Percentiles rank a stretch among this genome's conserved stretches.
Evolutionary conservation across 306 rosid species (phyloP).

Genomic region (Cicer judaicum): DNA sequence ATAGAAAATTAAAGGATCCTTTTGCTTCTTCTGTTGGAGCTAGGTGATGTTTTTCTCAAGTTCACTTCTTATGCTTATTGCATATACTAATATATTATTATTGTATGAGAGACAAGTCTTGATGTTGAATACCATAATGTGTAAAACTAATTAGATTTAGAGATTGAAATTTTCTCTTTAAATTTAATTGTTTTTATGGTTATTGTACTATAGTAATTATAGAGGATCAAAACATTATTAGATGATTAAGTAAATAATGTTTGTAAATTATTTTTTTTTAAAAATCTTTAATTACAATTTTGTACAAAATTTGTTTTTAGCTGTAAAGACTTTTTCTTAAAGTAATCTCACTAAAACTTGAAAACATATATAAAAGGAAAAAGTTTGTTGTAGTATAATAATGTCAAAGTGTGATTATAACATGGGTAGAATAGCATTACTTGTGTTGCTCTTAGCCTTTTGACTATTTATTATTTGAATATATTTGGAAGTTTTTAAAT

Average conservation of each 20-base stretch:
- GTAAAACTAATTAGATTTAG: no score
- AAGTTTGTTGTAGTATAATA: conserved; percentile 9
- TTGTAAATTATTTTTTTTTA: background rate
- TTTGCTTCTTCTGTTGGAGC: conserved; percentile 42
- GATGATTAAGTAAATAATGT: conserved; percentile 37
- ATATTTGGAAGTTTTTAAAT: background rate
- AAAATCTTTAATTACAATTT: background rate
- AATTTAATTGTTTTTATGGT: no score
- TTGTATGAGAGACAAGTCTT: background rate
- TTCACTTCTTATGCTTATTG: conserved; percentile 29
- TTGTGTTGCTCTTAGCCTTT: conserved; percentile 17
- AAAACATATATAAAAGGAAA: background rate
- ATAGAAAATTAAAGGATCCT: background rate
- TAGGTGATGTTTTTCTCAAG: conserved; percentile 38
- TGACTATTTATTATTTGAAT: background rate
- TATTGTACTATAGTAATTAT: no score
- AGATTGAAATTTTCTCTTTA: no score
- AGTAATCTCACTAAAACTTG: conserved; percentile 15
- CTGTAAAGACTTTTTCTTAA: background rate
- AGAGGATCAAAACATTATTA: background rate
- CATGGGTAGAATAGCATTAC: conserved; percentile 9
- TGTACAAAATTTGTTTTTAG: background rate
- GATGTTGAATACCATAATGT: background rate
- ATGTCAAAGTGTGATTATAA: conserved; percentile 28
- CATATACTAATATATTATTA: background rate